Base-by-base conservation (phyloP, 225 moss, liverwort and hornwort species). In the Straminergon stramineum region DNA sequence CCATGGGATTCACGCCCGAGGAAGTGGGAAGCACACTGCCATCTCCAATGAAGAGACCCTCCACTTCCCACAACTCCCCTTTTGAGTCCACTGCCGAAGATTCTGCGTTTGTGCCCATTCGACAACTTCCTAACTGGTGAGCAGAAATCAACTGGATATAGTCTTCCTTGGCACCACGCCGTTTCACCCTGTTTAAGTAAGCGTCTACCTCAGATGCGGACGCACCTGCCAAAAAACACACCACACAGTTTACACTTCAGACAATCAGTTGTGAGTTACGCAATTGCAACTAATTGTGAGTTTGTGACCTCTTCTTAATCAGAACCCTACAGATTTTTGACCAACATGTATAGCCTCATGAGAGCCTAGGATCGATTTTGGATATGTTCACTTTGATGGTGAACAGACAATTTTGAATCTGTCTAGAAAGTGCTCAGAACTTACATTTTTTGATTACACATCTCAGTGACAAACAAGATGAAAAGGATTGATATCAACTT, bases 1-100 rank as follows among this genome's bases (percentile, higher is more conserved):
- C 95, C 99, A 99, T 99, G 22, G 99, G 99, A 57, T 99, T 99
- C 15, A 97, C 96, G 10, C 99, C 99, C 1, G 93, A 94, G 15
- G 99, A 93, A 3, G 97, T 95, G 43, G 99, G 99, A 34, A 99
- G 94, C 26, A 99, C 97, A 66, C 97, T 97, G 43, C 95, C 95
- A 58, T 99, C 99, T 11, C 96, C 96, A 4, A 99, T n/a, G 69
- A 96, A 99, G 10, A 99, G 91, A 12, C 94, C 92, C 87, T 95
- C 92, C 52, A 84, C 96, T 75, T 99, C 99, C 99, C 99, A 99
- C 31, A 93, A 70, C 94, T 97, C 96, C 15, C 96, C 96, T 17
- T 60, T 91, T 0, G 88, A 60, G 81, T 99, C 99, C 58, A 96
- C 96, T 6, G 95, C 97, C 6, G 96, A 92, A 7, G 83, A 64